Conservation (phyloP, 1,284 basidiomycete genomes). For the Lignosus rhinocerotis region DNA sequence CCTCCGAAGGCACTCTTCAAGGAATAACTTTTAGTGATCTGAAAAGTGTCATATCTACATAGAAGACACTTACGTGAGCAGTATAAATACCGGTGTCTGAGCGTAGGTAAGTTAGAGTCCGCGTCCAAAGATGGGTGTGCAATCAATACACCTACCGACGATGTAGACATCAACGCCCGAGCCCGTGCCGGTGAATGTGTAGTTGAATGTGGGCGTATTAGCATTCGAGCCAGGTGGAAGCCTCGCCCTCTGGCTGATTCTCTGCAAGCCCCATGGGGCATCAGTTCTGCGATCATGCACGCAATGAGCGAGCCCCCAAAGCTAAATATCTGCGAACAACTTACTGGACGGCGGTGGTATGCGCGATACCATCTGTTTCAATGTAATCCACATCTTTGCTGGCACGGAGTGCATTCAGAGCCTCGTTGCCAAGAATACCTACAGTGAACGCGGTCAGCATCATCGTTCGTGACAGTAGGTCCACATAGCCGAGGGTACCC, state of each 20-base stretch:
- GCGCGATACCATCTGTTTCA: conserved; percentile 24
- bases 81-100: conserved; percentile 58
- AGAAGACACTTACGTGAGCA: conserved; percentile 42
- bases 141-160: not conserved
- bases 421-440: conserved; percentile 28
- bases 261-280: conserved; percentile 38
- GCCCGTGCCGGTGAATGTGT: not conserved
- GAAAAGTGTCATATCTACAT: too few species aligned
- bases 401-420: conserved; percentile 60
- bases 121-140: not conserved
- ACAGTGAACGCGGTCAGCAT: not conserved
- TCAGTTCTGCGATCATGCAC: conserved; percentile 19
- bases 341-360: conserved; percentile 19
- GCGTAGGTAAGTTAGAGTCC: not conserved
- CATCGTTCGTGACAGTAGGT: not conserved
- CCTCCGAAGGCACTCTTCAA: conserved; percentile 60
- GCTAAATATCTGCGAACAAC: not conserved
- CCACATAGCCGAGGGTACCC: not conserved
- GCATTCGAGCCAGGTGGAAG: conserved; percentile 11
- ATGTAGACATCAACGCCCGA: not conserved
- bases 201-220: conserved; percentile 16
- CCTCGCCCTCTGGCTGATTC: conserved; percentile 29
- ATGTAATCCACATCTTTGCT: conserved; percentile 71
- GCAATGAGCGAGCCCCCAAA: not conserved
- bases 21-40: not conserved